These are phyloP conservation scores for Quercus lobata DNA, from an alignment of 331 rosid species.

Conservation along the genomic window DNA sequence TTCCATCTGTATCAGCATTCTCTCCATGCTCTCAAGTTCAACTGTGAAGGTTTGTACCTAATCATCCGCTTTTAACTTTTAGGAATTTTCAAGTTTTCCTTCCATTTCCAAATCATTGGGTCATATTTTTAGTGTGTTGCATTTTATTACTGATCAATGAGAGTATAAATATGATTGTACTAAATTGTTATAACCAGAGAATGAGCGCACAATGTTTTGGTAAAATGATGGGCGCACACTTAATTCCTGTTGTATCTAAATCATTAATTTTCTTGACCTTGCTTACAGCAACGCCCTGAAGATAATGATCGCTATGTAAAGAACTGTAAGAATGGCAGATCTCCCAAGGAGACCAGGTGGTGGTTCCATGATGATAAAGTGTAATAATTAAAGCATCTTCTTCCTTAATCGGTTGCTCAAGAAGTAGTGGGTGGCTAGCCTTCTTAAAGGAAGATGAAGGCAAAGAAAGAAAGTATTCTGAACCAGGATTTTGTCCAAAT, in stretches of 20 bases:
- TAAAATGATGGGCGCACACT: conserved; percentile 1
- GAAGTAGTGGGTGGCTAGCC: conserved; percentile 48
- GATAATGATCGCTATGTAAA: conserved; percentile 97
- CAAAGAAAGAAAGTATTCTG: conserved; percentile 34
- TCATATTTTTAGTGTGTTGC: neutral
- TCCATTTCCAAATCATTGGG: neutral
- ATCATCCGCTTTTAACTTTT: neutral
- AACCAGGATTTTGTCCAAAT: conserved; percentile 37
- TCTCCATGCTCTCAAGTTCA: conserved; percentile 99
- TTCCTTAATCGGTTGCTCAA: conserved; percentile 30
- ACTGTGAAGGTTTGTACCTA: conserved; percentile 64
- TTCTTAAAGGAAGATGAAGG: conserved; percentile 40
- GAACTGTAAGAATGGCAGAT: conserved; percentile 97
- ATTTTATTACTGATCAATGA: conserved; percentile 9
- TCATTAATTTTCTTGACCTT: conserved; percentile 3
- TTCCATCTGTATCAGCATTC: conserved; percentile 98
- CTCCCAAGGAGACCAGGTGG: conserved; percentile 99
- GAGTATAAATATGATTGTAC: neutral
- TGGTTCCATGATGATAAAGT: conserved; percentile 99
- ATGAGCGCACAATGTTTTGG: conserved; percentile 1
- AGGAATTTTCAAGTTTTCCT: neutral
- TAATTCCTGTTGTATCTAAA: neutral
- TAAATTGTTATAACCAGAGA: neutral
- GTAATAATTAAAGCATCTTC: conserved; percentile 30
- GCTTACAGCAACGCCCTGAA: conserved; percentile 98